Conservation (phyloP, 2,329 filamentous ascomycete species). For the Clarireedia homoeocarpa region DNA sequence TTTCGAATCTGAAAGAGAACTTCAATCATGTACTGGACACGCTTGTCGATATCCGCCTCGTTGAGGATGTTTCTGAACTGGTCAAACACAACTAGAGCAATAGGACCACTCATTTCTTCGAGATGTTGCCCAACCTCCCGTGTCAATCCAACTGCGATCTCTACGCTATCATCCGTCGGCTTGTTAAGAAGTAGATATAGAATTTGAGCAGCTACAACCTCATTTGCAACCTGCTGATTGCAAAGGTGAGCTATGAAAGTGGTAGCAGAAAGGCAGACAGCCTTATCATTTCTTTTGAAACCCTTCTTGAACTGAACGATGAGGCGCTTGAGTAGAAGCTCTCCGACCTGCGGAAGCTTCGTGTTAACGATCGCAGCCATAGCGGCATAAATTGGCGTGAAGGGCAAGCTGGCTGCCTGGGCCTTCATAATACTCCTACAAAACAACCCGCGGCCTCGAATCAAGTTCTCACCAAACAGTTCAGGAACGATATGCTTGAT, state of each 20-base stretch:
- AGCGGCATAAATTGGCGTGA: constrained; percentile 91
- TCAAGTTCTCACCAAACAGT: constrained; percentile 87
- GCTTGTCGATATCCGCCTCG: constrained; percentile 94
- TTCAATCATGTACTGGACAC: constrained; percentile 99
- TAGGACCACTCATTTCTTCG: constrained; percentile 88
- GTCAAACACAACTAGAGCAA: constrained; percentile 86
- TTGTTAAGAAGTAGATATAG: constrained; percentile 87
- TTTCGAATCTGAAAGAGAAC: constrained; percentile 95
- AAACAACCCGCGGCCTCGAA: constrained; percentile 86
- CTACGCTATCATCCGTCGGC: constrained; percentile 93
- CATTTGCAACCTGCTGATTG: constrained; percentile 93
- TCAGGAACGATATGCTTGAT: constrained; percentile 97
- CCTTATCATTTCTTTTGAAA: constrained; percentile 94
- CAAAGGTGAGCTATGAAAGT: constrained; percentile 93
- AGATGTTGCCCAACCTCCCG: constrained; percentile 89
- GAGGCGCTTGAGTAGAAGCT: constrained; percentile 76
- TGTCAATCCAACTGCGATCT: constrained; percentile 91
- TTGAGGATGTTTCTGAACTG: constrained; percentile 93
- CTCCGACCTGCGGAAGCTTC: constrained; percentile 89
- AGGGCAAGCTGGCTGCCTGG: constrained; percentile 89
- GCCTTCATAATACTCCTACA: constrained; percentile 98
- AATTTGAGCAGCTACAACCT: constrained; percentile 89
- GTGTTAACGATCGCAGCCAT: constrained; percentile 97
- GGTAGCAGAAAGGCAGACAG: constrained; percentile 85
- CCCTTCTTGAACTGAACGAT: constrained; percentile 92